These are phyloP conservation scores for Myriosclerotinia curreyana DNA, from an alignment of 2,329 filamentous ascomycete species.

Conservation along the genomic window DNA sequence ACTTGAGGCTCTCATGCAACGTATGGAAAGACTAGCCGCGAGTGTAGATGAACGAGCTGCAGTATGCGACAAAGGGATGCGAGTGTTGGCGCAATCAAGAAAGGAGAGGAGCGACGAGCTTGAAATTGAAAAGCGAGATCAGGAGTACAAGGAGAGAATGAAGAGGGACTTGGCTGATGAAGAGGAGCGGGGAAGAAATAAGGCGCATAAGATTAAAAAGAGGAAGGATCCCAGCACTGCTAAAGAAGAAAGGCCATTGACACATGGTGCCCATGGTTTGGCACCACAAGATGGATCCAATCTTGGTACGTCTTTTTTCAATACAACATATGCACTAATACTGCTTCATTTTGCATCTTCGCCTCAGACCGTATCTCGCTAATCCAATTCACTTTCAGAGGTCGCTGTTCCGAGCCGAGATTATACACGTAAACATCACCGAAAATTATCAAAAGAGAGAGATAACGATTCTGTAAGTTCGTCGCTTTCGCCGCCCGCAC, in stretches of 20 bases:
- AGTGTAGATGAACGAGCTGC: conserved; percentile 65
- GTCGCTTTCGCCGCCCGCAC: conserved; percentile 57
- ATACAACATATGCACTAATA: neutral
- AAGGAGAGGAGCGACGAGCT: conserved; percentile 59
- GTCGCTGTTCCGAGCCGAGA: conserved; percentile 30
- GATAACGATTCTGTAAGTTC: conserved; percentile 55
- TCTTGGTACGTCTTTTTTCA: conserved; percentile 48
- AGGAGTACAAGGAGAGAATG: conserved; percentile 42
- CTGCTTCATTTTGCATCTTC: neutral
- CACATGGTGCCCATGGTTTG: conserved; percentile 61
- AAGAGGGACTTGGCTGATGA: conserved; percentile 48
- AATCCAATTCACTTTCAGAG: conserved; percentile 25
- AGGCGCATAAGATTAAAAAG: conserved; percentile 69
- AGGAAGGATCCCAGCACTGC: conserved; percentile 67
- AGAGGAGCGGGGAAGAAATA: conserved; percentile 47
- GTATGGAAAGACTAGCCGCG: conserved; percentile 62
- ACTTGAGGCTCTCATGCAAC: conserved; percentile 60
- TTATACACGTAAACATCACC: conserved; percentile 23
- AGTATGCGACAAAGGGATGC: conserved; percentile 70
- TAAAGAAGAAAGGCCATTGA: conserved; percentile 56
- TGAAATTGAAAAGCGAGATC: conserved; percentile 46
- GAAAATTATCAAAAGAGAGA: conserved; percentile 25
- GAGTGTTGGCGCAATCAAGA: conserved; percentile 62
- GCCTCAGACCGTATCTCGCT: neutral
- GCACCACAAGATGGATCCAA: conserved; percentile 61